Evolutionary conservation across 805 yeast species (phyloP).

Genomic region (Candida oleophila): DNA sequence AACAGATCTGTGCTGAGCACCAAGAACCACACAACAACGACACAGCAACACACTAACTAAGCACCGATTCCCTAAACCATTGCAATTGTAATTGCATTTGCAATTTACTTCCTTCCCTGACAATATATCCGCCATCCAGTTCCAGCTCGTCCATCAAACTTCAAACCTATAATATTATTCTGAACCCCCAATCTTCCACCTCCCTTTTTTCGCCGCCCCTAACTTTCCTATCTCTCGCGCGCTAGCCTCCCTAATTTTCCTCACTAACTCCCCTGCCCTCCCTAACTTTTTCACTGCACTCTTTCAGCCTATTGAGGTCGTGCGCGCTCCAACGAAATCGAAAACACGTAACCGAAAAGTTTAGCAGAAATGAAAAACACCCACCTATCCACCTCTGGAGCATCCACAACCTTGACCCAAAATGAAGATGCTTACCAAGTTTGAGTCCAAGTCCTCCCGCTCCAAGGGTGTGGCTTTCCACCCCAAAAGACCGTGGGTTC

Average conservation of each 20-base stretch:
- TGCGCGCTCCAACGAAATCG: conserved; percentile 3
- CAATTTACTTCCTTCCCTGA: too few species aligned
- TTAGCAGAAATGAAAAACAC: not conserved
- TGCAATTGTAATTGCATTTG: too few species aligned
- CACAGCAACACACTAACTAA: too few species aligned
- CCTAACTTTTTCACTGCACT: too few species aligned
- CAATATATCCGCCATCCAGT: too few species aligned
- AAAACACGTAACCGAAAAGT: conserved; percentile 3
- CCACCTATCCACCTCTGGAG: not conserved
- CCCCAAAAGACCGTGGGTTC: conserved; percentile 93
- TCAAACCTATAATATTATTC: too few species aligned
- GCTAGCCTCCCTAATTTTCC: not conserved
- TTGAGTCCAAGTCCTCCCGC: conserved; percentile 96
- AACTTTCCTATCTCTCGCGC: not conserved
- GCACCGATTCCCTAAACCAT: too few species aligned
- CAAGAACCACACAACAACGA: too few species aligned
- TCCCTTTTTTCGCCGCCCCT: not conserved
- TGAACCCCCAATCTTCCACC: not conserved
- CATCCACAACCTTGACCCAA: conserved; percentile 17
- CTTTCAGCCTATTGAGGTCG: conserved; percentile 1
- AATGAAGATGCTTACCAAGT: conserved; percentile 79
- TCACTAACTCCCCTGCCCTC: too few species aligned
- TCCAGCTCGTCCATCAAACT: too few species aligned
- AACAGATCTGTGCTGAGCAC: too few species aligned
- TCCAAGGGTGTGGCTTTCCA: conserved; percentile 98